These are phyloP conservation scores for Botrytis aclada DNA, from an alignment of 2,329 filamentous ascomycete species.

Conservation along the genomic window DNA sequence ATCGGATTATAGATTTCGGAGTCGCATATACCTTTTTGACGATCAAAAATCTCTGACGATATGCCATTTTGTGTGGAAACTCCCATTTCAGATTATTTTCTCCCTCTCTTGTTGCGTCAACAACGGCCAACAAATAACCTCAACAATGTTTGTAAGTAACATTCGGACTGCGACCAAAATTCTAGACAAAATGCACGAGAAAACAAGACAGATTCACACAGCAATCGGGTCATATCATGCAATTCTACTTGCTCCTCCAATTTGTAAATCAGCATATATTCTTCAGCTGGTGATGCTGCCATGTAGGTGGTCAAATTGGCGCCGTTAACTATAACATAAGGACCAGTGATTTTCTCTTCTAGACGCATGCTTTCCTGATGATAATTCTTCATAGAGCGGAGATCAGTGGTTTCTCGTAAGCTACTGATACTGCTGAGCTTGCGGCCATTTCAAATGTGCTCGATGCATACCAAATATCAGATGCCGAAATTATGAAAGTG, in stretches of 20 bases:
- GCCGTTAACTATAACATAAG: too few species aligned
- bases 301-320: not conserved
- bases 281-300: slow-evolving; percentile 1
- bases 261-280: not conserved
- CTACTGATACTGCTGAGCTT: not conserved
- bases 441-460: slow-evolving; percentile 1
- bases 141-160: not conserved
- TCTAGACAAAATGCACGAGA: not conserved
- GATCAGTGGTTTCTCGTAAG: not conserved
- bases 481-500: too few species aligned
- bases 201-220: not conserved
- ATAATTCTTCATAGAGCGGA: not conserved
- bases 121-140: not conserved
- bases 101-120: not conserved
- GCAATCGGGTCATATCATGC: not conserved
- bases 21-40: not conserved
- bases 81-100: too few species aligned
- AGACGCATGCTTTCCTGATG: not conserved
- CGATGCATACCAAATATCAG: slow-evolving; percentile 5
- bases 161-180: not conserved
- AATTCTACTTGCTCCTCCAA: not conserved
- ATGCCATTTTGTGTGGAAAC: too few species aligned
- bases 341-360: too few species aligned
- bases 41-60: not conserved
- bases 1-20: not conserved